Percentiles rank a stretch among this genome's conserved stretches.
Conservation (phyloP, 2,329 filamentous ascomycete genomes). For the Hypoxylon sp. region DNA sequence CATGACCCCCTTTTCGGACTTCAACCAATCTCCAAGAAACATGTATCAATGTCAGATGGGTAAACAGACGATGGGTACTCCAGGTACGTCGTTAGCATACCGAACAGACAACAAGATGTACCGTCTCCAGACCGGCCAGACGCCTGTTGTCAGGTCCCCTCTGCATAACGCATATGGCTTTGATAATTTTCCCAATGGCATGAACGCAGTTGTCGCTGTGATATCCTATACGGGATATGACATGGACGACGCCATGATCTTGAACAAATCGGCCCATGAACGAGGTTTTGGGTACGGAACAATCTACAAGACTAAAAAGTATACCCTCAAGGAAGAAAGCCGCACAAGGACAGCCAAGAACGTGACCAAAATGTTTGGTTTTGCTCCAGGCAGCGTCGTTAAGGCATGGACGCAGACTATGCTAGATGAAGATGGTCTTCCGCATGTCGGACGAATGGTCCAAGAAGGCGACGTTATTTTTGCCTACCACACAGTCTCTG, state of each 20-base stretch:
- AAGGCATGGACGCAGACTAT: constrained; percentile 78
- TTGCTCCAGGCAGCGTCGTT: constrained; percentile 82
- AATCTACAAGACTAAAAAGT: constrained; percentile 97
- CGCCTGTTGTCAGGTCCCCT: constrained; percentile 90
- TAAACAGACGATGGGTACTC: constrained; percentile 99
- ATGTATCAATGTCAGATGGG: constrained; percentile 99
- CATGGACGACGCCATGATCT: constrained; percentile 99
- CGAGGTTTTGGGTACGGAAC: constrained; percentile 95
- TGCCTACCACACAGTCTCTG: constrained; percentile 89
- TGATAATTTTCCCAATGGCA: constrained; percentile 98
- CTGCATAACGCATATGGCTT: constrained; percentile 96
- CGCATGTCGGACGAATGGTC: constrained; percentile 82
- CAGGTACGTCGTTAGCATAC: constrained; percentile 85
- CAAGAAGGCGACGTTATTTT: constrained; percentile 87
- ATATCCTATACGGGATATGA: constrained; percentile 99
- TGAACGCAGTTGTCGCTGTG: constrained; percentile 95
- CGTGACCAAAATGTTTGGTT: constrained; percentile 89
- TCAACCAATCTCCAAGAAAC: constrained; percentile 98
- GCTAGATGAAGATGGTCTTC: constrained; percentile 90
- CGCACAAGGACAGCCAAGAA: constrained; percentile 76
- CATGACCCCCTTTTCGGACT: constrained; percentile 98
- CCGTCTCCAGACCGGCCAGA: constrained; percentile 93
- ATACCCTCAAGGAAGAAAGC: constrained; percentile 85
- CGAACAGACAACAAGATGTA: constrained; percentile 98
- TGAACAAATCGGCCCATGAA: constrained; percentile 97